A percentile compares a stretch with the other conserved stretches of the same genome.
Evolutionary conservation across 495 filamentous ascomycete genomes (phyloP).

Genomic region (Penicillium fimorum): DNA sequence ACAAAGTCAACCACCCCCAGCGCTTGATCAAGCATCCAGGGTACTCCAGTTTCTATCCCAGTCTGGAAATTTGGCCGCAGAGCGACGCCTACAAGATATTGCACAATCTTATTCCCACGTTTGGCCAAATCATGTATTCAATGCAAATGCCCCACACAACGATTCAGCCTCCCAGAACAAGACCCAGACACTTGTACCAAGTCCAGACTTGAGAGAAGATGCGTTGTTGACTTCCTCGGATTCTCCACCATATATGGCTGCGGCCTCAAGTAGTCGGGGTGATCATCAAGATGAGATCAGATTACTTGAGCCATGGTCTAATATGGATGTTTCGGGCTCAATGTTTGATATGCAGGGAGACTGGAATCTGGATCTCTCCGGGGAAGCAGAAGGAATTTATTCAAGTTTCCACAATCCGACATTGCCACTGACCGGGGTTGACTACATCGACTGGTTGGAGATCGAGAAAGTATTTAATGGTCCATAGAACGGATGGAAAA

Average conservation of each 20-base stretch:
- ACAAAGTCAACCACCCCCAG: slow-evolving; percentile 12
- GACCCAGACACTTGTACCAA: not conserved
- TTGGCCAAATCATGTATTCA: slow-evolving; percentile 17
- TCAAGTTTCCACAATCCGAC: slow-evolving; percentile 25
- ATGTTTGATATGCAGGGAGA: slow-evolving; percentile 21
- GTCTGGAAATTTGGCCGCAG: slow-evolving; percentile 23
- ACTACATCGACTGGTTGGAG: slow-evolving; percentile 26
- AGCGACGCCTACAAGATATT: slow-evolving; percentile 24
- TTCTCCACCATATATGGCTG: not conserved
- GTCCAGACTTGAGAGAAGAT: not conserved
- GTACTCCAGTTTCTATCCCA: slow-evolving; percentile 21
- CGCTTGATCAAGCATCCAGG: slow-evolving; percentile 20
- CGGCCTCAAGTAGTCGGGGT: not conserved
- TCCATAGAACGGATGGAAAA: not conserved
- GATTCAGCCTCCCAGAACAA: not conserved
- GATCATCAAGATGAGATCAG: slow-evolving; percentile 11
- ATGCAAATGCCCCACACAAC: not conserved
- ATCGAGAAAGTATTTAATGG: slow-evolving; percentile 24
- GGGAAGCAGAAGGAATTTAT: slow-evolving; percentile 24
- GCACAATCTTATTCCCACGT: slow-evolving; percentile 22
- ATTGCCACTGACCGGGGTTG: slow-evolving; percentile 22
- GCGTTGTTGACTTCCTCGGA: not conserved
- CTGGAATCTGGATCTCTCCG: slow-evolving; percentile 20
- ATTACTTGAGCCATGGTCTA: slow-evolving; percentile 19
- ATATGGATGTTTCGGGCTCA: slow-evolving; percentile 2